phyloP scores from a whole-genome alignment of 805 yeast species.

The Cyberlindnera xylosilytica region DNA sequence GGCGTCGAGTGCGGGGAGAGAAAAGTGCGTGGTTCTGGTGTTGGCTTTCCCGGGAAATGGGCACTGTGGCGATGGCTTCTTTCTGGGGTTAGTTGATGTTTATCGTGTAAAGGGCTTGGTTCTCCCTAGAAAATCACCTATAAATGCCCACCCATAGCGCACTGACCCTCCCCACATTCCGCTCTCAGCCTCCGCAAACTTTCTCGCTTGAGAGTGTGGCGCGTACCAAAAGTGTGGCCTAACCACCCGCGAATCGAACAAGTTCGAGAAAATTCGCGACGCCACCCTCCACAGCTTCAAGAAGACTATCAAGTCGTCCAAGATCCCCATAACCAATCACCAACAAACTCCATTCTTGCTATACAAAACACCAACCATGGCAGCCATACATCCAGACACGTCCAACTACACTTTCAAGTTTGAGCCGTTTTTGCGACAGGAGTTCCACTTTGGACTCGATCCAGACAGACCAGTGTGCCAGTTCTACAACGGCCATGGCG shows the following conservation, averaged over 20 bases:
- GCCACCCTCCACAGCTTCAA: too few species aligned
- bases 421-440: slow-evolving; percentile 78
- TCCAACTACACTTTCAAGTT: slow-evolving; percentile 53
- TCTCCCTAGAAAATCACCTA: too few species aligned
- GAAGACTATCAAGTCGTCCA: too few species aligned
- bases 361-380: too few species aligned
- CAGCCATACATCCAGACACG: slow-evolving; percentile 39
- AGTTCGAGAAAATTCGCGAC: not conserved
- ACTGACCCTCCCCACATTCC: too few species aligned
- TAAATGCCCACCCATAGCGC: too few species aligned
- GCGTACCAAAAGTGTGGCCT: not conserved
- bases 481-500: slow-evolving; percentile 57
- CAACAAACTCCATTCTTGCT: too few species aligned
- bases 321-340: not conserved
- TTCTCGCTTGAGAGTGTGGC: too few species aligned
- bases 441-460: slow-evolving; percentile 77
- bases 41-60: not conserved
- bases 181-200: too few species aligned
- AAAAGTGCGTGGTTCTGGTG: not conserved
- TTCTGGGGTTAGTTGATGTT: too few species aligned
- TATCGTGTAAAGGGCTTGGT: too few species aligned
- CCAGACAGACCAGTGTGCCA: slow-evolving; percentile 90
- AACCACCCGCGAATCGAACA: not conserved
- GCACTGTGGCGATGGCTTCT: too few species aligned
- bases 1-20: not conserved